These are phyloP conservation scores for Auriscalpium orientale DNA, from an alignment of 768 basidiomycete genomes.

Conservation along the genomic window DNA sequence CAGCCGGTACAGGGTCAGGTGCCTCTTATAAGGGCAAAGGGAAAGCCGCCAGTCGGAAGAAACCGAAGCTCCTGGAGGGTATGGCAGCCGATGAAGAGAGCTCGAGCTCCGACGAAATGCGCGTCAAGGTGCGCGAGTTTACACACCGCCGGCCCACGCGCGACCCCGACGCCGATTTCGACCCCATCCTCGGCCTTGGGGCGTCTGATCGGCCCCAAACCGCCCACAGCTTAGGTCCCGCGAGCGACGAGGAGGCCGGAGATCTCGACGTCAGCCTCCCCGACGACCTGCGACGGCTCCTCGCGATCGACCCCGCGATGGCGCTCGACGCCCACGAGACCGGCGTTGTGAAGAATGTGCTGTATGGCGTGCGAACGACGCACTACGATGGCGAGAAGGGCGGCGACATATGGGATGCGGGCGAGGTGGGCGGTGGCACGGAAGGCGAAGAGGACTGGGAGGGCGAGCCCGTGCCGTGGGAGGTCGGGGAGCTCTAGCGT, in stretches of 20 bases:
- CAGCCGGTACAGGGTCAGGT: conserved; percentile 19
- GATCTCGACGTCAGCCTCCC: conserved; percentile 53
- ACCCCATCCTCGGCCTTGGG: conserved; percentile 6
- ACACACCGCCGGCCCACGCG: conserved; percentile 12
- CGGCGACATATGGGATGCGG: conserved; percentile 71
- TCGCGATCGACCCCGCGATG: conserved; percentile 49
- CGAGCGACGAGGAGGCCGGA: conserved; percentile 26
- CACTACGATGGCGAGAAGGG: conserved; percentile 59
- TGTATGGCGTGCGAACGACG: conserved; percentile 48
- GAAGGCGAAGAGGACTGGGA: conserved; percentile 49
- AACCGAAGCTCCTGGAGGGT: conserved; percentile 32
- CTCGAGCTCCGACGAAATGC: conserved; percentile 16
- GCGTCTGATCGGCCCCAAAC: conserved; percentile 6
- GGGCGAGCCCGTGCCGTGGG: conserved; percentile 78
- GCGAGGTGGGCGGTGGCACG: conserved; percentile 43
- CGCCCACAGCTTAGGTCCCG: conserved; percentile 9
- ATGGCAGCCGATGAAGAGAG: conserved; percentile 20
- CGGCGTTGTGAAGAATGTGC: conserved; percentile 47
- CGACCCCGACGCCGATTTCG: conserved; percentile 8
- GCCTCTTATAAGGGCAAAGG: conserved; percentile 28
- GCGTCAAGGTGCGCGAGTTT: conserved; percentile 24
- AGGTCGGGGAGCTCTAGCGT: conserved; percentile 59
- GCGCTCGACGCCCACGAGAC: conserved; percentile 13
- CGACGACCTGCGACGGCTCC: conserved; percentile 54
- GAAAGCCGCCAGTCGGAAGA: conserved; percentile 41